These are phyloP conservation scores for Salix viminalis DNA, from an alignment of 345 rosid genomes.

Conservation along the genomic window DNA sequence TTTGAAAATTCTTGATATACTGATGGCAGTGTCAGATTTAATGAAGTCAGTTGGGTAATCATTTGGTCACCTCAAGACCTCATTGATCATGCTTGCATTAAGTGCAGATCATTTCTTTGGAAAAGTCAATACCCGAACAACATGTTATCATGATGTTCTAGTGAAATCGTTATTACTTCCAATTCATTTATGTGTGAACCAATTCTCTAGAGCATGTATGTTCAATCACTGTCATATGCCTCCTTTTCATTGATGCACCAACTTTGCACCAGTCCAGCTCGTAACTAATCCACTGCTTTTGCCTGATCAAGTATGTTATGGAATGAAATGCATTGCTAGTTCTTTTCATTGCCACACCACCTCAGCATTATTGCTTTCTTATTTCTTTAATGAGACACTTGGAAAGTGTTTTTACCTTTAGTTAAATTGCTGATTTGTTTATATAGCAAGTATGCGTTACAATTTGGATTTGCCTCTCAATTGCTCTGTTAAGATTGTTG, in stretches of 20 bases:
- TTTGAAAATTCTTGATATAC: not conserved
- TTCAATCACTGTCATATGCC: not conserved
- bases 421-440: constrained; percentile 8
- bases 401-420: constrained; percentile 4
- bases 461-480: constrained; percentile 13
- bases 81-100: not conserved
- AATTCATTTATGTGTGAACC: not conserved
- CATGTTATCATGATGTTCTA: not conserved
- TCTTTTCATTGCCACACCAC: constrained; percentile 14
- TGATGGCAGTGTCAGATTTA: not conserved
- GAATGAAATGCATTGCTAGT: constrained; percentile 18
- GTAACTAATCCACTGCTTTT: constrained; percentile 4
- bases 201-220: not conserved
- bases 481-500: constrained; percentile 10
- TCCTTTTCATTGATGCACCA: not conserved
- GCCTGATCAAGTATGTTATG: not conserved
- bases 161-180: not conserved
- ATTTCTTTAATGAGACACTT: constrained; percentile 10
- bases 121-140: not conserved
- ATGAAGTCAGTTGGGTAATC: not conserved
- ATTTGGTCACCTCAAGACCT: not conserved
- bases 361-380: constrained; percentile 6
- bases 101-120: not conserved
- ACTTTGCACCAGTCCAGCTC: not conserved
- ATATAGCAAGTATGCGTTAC: constrained; percentile 9